These are phyloP conservation scores for Micractinium sp. DNA, from an alignment of 139 green algal genomes.

Conservation along the genomic window DNA sequence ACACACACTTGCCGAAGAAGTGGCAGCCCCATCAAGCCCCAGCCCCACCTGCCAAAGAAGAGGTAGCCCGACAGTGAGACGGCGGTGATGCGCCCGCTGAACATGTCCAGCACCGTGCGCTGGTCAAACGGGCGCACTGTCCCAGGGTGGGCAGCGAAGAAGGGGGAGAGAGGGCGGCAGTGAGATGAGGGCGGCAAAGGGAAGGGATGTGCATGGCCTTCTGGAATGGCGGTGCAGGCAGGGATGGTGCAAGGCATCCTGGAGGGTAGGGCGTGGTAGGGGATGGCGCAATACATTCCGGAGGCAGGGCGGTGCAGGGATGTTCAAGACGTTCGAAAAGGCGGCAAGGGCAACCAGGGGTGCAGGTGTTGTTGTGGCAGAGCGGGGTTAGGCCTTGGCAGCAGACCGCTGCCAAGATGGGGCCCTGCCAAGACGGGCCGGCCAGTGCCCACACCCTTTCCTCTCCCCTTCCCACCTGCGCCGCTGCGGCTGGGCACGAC, in stretches of 20 bases:
- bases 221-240: too few species aligned
- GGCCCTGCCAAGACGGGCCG: not conserved
- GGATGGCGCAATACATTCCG: not conserved
- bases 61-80: conserved; percentile 76
- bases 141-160: not conserved
- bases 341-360: too few species aligned
- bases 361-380: too few species aligned
- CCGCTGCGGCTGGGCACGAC: conserved; percentile 63
- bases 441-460: not conserved
- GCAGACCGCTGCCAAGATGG: not conserved
- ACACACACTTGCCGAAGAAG: conserved; percentile 75
- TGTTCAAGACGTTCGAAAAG: not conserved
- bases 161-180: not conserved
- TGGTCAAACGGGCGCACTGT: conserved; percentile 55
- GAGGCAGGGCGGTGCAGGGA: not conserved
- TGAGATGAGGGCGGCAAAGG: too few species aligned
- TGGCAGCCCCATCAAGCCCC: too few species aligned
- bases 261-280: too few species aligned
- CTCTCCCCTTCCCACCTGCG: not conserved
- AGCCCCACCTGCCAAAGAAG: conserved; percentile 83
- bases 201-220: not conserved
- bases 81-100: conserved; percentile 54
- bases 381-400: too few species aligned
- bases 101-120: conserved; percentile 52
- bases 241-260: not conserved